Base-by-base conservation (phyloP, 305 asterid genomes). In the Andrographis paniculata region DNA sequence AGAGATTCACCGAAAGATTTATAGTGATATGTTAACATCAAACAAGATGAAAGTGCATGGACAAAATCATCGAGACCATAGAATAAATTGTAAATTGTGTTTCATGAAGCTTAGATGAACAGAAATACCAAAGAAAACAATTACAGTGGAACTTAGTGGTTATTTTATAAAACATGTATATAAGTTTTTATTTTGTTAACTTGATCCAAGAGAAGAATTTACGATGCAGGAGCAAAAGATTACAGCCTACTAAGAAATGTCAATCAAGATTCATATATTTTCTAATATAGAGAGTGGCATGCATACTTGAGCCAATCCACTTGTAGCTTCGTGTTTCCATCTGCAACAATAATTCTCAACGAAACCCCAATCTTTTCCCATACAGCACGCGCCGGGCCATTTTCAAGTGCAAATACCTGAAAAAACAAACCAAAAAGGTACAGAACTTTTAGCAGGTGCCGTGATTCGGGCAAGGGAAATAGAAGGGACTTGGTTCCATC, bases 291-390 rank as follows among this genome's bases (percentile, higher is more conserved):
- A 24, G 65, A 22, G 57, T 3, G 18, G 14, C 39, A 22, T 36
- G 28, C 95, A 55, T 82, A 92, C 99, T 76, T 79, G 55, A 92
- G 76, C 99, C 99, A 92, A 66, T 92, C 99, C 49, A 87, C 60
- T 35, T 55, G 50, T 49, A 61, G 72, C 67, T 63, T 65, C 76
- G 44, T 50, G 63, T 62, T 68, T 61, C 71, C 73, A 13, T 69
- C 68, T 27, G 67, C 60, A 43, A 60, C 47, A 56, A 73, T 59
- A 50, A 84, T 68, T 45, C 52, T 67, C 37, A 76, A 52, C 42
- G 75, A 69, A 74, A 74, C 50, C 38, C 82, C 87, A 2, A 60
- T 17, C 58, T 77, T 66, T 52, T 61, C 76, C 99, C 99, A 92
- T 21, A 75, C 28, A 49, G 70, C 68, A 50, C 45, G 63, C 28